Evolutionary conservation across 208 protist species (phyloP), one percentile per base, ranked within the genome.

Genomic region (Leishmania martiniquensis): DNA sequence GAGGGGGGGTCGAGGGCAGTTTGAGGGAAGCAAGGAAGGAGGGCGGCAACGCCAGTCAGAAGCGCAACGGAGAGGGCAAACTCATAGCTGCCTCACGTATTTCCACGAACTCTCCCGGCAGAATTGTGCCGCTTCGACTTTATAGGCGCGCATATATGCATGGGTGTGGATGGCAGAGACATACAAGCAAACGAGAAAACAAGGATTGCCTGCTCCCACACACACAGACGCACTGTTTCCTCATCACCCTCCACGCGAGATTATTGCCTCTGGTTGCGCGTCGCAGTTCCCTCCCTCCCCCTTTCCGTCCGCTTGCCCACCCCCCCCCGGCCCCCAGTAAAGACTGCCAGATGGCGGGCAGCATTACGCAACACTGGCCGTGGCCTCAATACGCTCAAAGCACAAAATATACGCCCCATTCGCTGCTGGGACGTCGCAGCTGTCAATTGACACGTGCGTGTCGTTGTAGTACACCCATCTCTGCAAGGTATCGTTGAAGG

Each of bases 401-500:
- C 77, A 96, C 67, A 96, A 75, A 70, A 96, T 91, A 82, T 93
- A 96, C 37, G 93, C 93, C 45, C 85, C 86, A 29, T 77, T 71
- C 2, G 86, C 65, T 12, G 68, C 52, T 32, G 86, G 85, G 29
- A 22, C 66, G 1, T 83, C 85, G 37, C 59, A 29, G 57, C 59
- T 57, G 45, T 87, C 69, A 25, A 85, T 37, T 29, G 78, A 85
- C 45, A 83, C 83, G 68, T 73, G 73, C 1, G 83, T 81, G 80
- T 97, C 93, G 83, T 97, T 92, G 81, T 87, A 97, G 72, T 91
- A 76, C 49, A 95, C 85, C 92, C 93, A 97, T 65, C 87, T 82
- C 44, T 84, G 57, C 17, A 81, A 72, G 54, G 66, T 75, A 66
- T 93, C 87, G 60, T 92, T 91, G 71, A 79, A 89, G 20, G 86